Conservation (phyloP, 331 rosid species). For the Pyracantha coccinea region DNA sequence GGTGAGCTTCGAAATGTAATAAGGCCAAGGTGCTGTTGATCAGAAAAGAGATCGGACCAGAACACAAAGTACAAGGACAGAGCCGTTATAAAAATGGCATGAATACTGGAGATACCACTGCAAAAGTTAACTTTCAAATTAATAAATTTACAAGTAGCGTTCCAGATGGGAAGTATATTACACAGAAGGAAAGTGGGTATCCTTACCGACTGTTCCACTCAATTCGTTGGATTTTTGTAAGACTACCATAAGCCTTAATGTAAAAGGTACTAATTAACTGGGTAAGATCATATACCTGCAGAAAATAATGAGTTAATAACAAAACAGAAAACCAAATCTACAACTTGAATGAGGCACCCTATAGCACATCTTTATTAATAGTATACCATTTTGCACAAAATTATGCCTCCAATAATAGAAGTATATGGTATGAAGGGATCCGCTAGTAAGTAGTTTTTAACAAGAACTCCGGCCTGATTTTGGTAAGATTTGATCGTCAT, state of each 20-base stretch:
- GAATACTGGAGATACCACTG: conserved; percentile 55
- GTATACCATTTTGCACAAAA: conserved; percentile 49
- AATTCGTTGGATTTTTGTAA: conserved; percentile 47
- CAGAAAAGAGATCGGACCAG: conserved; percentile 66
- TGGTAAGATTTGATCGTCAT: conserved; percentile 46
- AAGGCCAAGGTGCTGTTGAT: conserved; percentile 32
- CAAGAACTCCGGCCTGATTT: conserved; percentile 36
- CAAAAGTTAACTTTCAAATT: conserved; percentile 9
- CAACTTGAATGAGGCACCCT: not conserved
- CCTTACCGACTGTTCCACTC: conserved; percentile 60
- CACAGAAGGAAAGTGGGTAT: not conserved
- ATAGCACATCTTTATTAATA: not conserved
- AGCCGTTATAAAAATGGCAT: conserved; percentile 48
- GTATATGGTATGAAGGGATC: conserved; percentile 38
- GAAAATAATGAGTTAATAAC: not conserved
- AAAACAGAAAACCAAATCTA: not conserved
- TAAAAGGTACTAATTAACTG: conserved; percentile 42
- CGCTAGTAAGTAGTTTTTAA: conserved; percentile 36
- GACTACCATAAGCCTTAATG: conserved; percentile 42
- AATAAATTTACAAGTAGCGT: conserved; percentile 8
- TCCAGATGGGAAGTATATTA: not conserved
- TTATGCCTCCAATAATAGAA: conserved; percentile 38
- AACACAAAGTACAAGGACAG: conserved; percentile 45
- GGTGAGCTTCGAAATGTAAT: conserved; percentile 48
- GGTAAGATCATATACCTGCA: conserved; percentile 46